Percentiles rank a stretch among this genome's conserved stretches.
Evolutionary conservation across 2,329 filamentous ascomycete species (phyloP).

Genomic region (Metarhizium album): DNA sequence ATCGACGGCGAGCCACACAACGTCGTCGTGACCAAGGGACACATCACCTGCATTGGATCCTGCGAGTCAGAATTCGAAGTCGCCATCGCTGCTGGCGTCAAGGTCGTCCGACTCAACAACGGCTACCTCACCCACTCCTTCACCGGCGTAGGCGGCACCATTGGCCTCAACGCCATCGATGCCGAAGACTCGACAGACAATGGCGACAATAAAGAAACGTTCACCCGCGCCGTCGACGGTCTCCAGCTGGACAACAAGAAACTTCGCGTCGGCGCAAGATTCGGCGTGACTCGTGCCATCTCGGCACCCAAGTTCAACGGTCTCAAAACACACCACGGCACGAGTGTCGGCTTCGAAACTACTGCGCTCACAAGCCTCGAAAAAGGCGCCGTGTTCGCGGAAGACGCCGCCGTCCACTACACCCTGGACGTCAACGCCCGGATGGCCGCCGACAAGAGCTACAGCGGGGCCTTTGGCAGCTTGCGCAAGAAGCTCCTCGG

Average conservation of each 20-base stretch:
- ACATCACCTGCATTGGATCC: slow-evolving; percentile 43
- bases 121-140: slow-evolving; percentile 51
- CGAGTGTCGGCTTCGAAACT: slow-evolving; percentile 48
- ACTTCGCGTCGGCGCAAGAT: slow-evolving; percentile 38
- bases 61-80: slow-evolving; percentile 35
- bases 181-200: slow-evolving; percentile 45
- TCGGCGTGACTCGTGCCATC: slow-evolving; percentile 49
- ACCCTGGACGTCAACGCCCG: slow-evolving; percentile 34
- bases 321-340: slow-evolving; percentile 38
- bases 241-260: slow-evolving; percentile 46
- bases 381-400: slow-evolving; percentile 38
- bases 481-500: slow-evolving; percentile 44
- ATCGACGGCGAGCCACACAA: slow-evolving; percentile 28
- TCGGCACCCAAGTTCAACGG: slow-evolving; percentile 40
- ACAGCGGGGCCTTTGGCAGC: slow-evolving; percentile 41
- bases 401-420: slow-evolving; percentile 48
- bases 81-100: slow-evolving; percentile 21
- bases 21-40: slow-evolving; percentile 42
- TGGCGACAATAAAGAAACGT: slow-evolving; percentile 32
- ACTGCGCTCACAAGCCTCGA: slow-evolving; percentile 35
- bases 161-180: slow-evolving; percentile 55
- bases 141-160: slow-evolving; percentile 46
- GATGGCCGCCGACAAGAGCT: slow-evolving; percentile 30
- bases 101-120: slow-evolving; percentile 38
- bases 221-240: slow-evolving; percentile 49